Conservation (phyloP, 2,329 filamentous ascomycete genomes). For the Nemania serpens region DNA sequence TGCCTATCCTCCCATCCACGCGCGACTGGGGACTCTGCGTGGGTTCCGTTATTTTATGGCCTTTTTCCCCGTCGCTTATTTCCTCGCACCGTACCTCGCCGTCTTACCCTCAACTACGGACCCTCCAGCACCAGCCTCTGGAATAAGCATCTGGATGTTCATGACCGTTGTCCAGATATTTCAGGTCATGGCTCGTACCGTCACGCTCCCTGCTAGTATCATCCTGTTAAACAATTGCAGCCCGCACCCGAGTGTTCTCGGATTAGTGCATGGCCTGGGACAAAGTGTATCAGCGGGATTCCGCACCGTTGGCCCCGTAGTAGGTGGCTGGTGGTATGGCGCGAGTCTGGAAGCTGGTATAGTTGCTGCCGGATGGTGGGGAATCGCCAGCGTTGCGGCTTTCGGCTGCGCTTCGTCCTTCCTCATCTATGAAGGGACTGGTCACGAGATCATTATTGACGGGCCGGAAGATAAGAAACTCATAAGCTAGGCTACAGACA, state of each 20-base stretch:
- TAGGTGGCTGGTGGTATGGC: slow-evolving; percentile 56
- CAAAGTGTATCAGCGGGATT: slow-evolving; percentile 56
- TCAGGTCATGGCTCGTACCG: slow-evolving; percentile 75
- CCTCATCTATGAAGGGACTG: slow-evolving; percentile 67
- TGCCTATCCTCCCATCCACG: slow-evolving; percentile 69
- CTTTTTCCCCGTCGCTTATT: slow-evolving; percentile 70
- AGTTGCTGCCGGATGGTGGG: slow-evolving; percentile 56
- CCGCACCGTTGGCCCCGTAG: slow-evolving; percentile 55
- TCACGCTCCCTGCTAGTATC: slow-evolving; percentile 63
- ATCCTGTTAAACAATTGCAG: slow-evolving; percentile 66
- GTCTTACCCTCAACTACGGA: slow-evolving; percentile 59
- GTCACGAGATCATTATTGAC: slow-evolving; percentile 62
- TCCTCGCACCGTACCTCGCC: slow-evolving; percentile 69
- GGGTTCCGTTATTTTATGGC: slow-evolving; percentile 69
- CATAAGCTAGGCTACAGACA: slow-evolving; percentile 5
- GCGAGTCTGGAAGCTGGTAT: slow-evolving; percentile 51
- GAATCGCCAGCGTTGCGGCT: slow-evolving; percentile 54
- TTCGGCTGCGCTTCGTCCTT: slow-evolving; percentile 63
- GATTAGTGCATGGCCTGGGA: slow-evolving; percentile 60
- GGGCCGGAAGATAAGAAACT: slow-evolving; percentile 35
- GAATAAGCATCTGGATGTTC: slow-evolving; percentile 61
- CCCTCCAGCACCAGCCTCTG: slow-evolving; percentile 50
- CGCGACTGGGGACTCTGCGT: slow-evolving; percentile 66
- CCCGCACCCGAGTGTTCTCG: slow-evolving; percentile 61
- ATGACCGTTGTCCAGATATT: slow-evolving; percentile 66